These are phyloP conservation scores for Epichloe amarillans DNA, from an alignment of 2,329 filamentous ascomycete species.

Conservation along the genomic window DNA sequence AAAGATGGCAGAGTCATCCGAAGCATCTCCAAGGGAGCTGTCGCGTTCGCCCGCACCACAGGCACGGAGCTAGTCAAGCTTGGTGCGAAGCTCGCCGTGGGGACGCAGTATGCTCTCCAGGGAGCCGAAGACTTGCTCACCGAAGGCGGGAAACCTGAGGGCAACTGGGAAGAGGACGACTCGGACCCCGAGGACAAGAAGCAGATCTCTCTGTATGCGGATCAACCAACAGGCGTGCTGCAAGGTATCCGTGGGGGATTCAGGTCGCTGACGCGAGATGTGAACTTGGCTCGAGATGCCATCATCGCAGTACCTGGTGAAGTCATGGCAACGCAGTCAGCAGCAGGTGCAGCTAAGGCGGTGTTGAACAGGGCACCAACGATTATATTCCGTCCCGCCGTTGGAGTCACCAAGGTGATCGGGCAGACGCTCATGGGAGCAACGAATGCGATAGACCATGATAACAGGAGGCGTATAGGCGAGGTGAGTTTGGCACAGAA, in stretches of 20 bases:
- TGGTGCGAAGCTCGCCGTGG: constrained; percentile 86
- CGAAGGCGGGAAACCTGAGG: constrained; percentile 23
- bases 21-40: constrained; percentile 80
- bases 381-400: constrained; percentile 78
- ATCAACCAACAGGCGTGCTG: constrained; percentile 80
- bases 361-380: constrained; percentile 78
- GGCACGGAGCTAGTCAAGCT: constrained; percentile 89
- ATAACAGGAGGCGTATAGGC: constrained; percentile 67
- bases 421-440: constrained; percentile 84
- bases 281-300: constrained; percentile 77
- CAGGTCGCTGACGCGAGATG: constrained; percentile 67
- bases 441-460: constrained; percentile 78
- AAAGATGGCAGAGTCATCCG: constrained; percentile 89
- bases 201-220: constrained; percentile 81
- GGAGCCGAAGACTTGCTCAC: constrained; percentile 71
- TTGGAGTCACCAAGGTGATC: constrained; percentile 79
- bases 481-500: constrained; percentile 52
- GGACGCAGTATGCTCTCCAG: constrained; percentile 85
- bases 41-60: constrained; percentile 83
- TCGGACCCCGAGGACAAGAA: constrained; percentile 57
- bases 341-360: constrained; percentile 65
- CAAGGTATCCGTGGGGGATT: constrained; percentile 83
- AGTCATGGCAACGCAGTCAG: constrained; percentile 73
- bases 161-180: constrained; percentile 45
- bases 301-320: constrained; percentile 91